These are phyloP conservation scores for Sclerotinia subarctica DNA, from an alignment of 2,329 filamentous ascomycete genomes.

Conservation along the genomic window DNA sequence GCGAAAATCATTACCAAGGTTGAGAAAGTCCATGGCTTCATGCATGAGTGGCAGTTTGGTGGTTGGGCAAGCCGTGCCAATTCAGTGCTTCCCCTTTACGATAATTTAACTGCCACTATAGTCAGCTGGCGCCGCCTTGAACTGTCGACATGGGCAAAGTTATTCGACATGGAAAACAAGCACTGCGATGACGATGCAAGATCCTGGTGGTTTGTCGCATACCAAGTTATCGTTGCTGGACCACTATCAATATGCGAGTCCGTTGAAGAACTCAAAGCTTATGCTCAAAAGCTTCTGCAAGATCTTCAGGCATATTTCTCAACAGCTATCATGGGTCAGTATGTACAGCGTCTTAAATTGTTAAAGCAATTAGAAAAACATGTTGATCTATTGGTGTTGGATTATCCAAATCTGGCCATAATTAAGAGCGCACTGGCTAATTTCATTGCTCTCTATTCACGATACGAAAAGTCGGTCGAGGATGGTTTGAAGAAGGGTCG, in stretches of 20 bases:
- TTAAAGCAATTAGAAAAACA: slow-evolving; percentile 65
- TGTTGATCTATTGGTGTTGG: slow-evolving; percentile 56
- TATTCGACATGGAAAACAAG: slow-evolving; percentile 79
- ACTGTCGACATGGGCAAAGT: slow-evolving; percentile 82
- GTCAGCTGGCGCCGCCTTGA: slow-evolving; percentile 90
- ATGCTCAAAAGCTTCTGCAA: slow-evolving; percentile 67
- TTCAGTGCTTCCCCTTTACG: slow-evolving; percentile 66
- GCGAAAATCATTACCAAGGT: slow-evolving; percentile 81
- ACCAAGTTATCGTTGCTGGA: slow-evolving; percentile 79
- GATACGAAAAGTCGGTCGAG: slow-evolving; percentile 64
- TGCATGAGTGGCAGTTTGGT: slow-evolving; percentile 90
- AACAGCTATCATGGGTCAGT: slow-evolving; percentile 79
- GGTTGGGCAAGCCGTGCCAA: slow-evolving; percentile 81
- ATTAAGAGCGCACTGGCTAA: slow-evolving; percentile 68
- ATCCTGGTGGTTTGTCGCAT: slow-evolving; percentile 96
- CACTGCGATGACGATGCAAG: slow-evolving; percentile 75
- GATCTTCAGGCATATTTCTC: slow-evolving; percentile 78
- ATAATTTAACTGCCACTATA: slow-evolving; percentile 74
- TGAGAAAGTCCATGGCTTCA: slow-evolving; percentile 79
- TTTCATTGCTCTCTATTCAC: slow-evolving; percentile 71
- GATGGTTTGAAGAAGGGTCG: slow-evolving; percentile 67
- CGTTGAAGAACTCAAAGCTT: slow-evolving; percentile 56
- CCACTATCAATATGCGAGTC: slow-evolving; percentile 64
- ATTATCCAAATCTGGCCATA: slow-evolving; percentile 55
- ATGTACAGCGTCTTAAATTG: slow-evolving; percentile 66